Conservation (phyloP, 768 basidiomycete genomes). For the Agaricus sinodeliciosus region DNA sequence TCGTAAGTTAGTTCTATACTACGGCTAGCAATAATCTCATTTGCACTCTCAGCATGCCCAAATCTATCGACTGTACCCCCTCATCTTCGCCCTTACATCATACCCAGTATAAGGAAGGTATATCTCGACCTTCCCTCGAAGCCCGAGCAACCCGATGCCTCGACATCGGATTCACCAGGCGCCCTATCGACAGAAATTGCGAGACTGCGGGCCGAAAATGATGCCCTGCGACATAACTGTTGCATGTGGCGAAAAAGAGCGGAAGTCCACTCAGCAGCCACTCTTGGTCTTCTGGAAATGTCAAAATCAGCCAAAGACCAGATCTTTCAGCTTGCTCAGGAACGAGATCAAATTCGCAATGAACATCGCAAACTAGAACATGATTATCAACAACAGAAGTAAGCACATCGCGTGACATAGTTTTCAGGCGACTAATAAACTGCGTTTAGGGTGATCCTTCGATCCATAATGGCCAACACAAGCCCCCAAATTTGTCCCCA, state of each 20-base stretch:
- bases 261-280: conserved; percentile 43
- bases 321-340: conserved; percentile 30
- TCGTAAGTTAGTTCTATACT: conserved; percentile 28
- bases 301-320: conserved; percentile 35
- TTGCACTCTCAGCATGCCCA: conserved; percentile 28
- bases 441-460: neutral
- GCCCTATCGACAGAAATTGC: conserved; percentile 27
- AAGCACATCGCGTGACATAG: neutral
- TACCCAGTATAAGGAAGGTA: conserved; percentile 51
- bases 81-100: conserved; percentile 52
- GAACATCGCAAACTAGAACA: conserved; percentile 13
- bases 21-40: neutral
- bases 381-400: conserved; percentile 20
- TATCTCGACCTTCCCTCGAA: conserved; percentile 33
- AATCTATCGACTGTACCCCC: conserved; percentile 46
- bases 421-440: neutral
- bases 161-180: neutral
- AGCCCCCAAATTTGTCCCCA: neutral
- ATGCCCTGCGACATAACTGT: conserved; percentile 34
- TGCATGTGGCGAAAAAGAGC: conserved; percentile 42
- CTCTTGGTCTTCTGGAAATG: conserved; percentile 37
- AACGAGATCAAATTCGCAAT: conserved; percentile 27
- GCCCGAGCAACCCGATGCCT: conserved; percentile 12
- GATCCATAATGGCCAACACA: neutral
- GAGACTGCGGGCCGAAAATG: conserved; percentile 37